Base-by-base conservation (phyloP, 2,329 filamentous ascomycete species). In the Diaporthe citri region DNA sequence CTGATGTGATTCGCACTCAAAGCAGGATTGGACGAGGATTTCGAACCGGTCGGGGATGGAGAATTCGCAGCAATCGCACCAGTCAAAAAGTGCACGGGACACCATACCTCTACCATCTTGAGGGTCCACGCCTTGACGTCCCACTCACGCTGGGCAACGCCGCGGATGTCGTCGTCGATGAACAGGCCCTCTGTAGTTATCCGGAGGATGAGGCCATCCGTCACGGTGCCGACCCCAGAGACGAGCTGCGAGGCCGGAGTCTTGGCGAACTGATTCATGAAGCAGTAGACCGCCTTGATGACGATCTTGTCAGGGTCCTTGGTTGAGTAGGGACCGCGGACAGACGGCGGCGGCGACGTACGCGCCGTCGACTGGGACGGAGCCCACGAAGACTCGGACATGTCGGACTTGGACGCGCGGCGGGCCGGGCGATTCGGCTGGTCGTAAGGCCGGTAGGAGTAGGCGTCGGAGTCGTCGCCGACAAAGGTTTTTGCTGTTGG, bases 51-150 rank as follows among this genome's bases (percentile, higher is more conserved):
- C 60, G 72, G 73, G 69, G 69, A 59, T 64, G 86, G 83, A 78
- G 85, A 82, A 78, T 85, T 80, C 80, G 85, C 80, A 78, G 83
- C 82, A 79, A 83, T 80, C 77, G 78, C 84, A 78, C 84, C 82
- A 81, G 86, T 86, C 82, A 90, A 86, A 83, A 86, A 90, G 83
- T 93, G 90, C 80, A 90, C 88, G 81, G 92, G 91, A 82, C 93
- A 95, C 91, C 93, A 95, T 87, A 97, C 93, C 90, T 98, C 97
- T 84, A 97, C 92, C 78, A 93, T 87, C 86, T 97, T 98, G 85
- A 99, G 90, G 57, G 95, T 98, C 97, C 97, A 98, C 36, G 96
- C 96, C 84, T 98, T 98, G 81, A 98, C 92, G 83, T 99, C 97
- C 97, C 97, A 99, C 85, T 99, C 97, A 75, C 97, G 92, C 85